Conservation (phyloP, 352 stramenopile species). For the Globisporangium nodosum region DNA sequence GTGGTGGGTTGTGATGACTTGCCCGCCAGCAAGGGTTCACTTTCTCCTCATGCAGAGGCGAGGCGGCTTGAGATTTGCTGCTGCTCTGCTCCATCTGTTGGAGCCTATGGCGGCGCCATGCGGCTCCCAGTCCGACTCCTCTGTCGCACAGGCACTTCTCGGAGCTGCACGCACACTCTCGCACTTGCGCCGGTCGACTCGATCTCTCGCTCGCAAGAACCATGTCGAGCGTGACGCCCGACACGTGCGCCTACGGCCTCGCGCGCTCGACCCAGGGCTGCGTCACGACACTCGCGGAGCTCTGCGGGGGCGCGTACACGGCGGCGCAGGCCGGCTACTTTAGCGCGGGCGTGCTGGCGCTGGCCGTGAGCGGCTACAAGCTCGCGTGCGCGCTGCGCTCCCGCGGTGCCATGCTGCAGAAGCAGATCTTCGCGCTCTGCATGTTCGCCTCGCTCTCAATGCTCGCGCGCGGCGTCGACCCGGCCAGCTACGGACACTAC, state of each 20-base stretch:
- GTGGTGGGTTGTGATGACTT: too few relatives aligned
- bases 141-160: too few relatives aligned
- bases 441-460: conserved; percentile 47
- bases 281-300: conserved; percentile 34
- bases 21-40: too few relatives aligned
- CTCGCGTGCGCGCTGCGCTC: conserved; percentile 32
- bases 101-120: too few relatives aligned
- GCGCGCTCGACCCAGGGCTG: conserved; percentile 33
- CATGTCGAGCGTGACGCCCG: conserved; percentile 28
- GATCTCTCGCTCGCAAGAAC: not conserved
- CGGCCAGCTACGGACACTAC: conserved; percentile 41
- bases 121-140: too few relatives aligned
- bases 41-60: too few relatives aligned
- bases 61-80: too few relatives aligned
- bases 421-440: conserved; percentile 43
- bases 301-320: conserved; percentile 23
- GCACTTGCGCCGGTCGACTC: too few relatives aligned
- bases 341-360: conserved; percentile 26
- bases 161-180: too few relatives aligned
- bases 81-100: too few relatives aligned
- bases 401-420: conserved; percentile 37
- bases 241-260: conserved; percentile 52
- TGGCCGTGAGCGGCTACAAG: conserved; percentile 34
- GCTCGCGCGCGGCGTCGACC: conserved; percentile 48
- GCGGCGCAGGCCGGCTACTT: conserved; percentile 36